These are phyloP conservation scores for Lactifluus pinguis DNA, from an alignment of 768 basidiomycete species.

Conservation along the genomic window DNA sequence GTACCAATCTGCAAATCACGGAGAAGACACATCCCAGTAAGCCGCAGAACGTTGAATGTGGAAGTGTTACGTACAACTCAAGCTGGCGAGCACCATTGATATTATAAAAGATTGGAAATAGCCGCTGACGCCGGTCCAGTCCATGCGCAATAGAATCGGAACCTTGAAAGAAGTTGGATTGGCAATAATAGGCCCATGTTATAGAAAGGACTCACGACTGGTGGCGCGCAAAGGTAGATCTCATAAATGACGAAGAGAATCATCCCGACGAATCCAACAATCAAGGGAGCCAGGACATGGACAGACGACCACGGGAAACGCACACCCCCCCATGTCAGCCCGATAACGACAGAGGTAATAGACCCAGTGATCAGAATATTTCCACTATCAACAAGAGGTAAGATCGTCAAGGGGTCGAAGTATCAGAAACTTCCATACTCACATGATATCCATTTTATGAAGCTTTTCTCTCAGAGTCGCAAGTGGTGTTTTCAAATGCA, in stretches of 20 bases:
- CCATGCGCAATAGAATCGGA: no score
- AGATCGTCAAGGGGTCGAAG: not conserved
- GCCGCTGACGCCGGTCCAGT: no score
- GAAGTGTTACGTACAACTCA: conserved; percentile 7
- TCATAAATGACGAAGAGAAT: conserved; percentile 32
- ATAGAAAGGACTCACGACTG: conserved; percentile 12
- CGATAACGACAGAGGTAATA: conserved; percentile 19
- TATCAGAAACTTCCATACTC: conserved; percentile 16
- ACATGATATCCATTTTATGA: no score
- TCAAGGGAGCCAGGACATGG: conserved; percentile 17
- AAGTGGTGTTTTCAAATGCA: conserved; percentile 25
- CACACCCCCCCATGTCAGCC: conserved; percentile 37
- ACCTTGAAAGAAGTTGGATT: conserved; percentile 16
- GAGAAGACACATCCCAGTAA: not conserved
- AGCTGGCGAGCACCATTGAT: conserved; percentile 18
- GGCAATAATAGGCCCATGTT: conserved; percentile 28
- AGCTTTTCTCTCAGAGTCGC: no score
- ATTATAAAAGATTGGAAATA: conserved; percentile 21
- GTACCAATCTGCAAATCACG: conserved; percentile 26
- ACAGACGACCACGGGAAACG: conserved; percentile 35
- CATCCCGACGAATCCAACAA: conserved; percentile 34
- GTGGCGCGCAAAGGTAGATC: conserved; percentile 20
- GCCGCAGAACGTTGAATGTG: not conserved
- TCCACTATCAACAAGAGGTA: not conserved
- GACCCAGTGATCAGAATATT: no score